These are phyloP conservation scores for Xylaria sp. DNA, from an alignment of 2,329 filamentous ascomycete species.

Conservation along the genomic window DNA sequence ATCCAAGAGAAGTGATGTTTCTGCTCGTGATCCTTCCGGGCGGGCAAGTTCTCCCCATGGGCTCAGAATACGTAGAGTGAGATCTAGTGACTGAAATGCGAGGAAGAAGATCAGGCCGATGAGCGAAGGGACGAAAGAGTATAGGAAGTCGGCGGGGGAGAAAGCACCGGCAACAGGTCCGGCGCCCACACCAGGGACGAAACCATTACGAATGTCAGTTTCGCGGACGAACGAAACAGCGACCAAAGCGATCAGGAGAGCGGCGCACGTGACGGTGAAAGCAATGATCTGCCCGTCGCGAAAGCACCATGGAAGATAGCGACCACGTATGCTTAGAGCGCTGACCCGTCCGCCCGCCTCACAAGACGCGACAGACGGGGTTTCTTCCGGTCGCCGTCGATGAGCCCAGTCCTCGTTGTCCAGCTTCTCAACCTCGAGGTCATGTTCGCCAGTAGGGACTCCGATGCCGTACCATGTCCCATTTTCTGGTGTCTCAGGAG, in stretches of 20 bases:
- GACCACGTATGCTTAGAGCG: constrained; percentile 57
- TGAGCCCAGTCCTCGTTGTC: constrained; percentile 33
- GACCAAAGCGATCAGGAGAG: constrained; percentile 71
- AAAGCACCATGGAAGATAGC: constrained; percentile 78
- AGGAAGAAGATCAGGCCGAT: constrained; percentile 70
- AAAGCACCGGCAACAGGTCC: constrained; percentile 67
- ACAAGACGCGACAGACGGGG: constrained; percentile 29
- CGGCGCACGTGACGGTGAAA: constrained; percentile 62
- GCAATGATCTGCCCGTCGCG: constrained; percentile 66
- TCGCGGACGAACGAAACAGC: constrained; percentile 76
- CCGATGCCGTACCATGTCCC: constrained; percentile 69
- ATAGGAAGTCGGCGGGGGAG: constrained; percentile 86
- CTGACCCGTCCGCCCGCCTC: constrained; percentile 54
- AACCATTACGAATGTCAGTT: constrained; percentile 68
- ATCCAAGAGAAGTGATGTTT: constrained; percentile 67
- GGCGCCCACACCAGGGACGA: constrained; percentile 68
- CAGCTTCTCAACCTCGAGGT: constrained; percentile 30
- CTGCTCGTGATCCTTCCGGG: constrained; percentile 61
- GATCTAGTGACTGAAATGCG: constrained; percentile 67
- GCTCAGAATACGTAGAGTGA: constrained; percentile 65
- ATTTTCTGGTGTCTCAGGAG: constrained; percentile 59
- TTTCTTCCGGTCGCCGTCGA: constrained; percentile 34
- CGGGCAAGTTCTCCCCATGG: constrained; percentile 68
- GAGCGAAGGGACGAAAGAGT: constrained; percentile 72
- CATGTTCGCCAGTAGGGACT: constrained; percentile 30